Evolutionary conservation across 73 alveolate genomes (phyloP), one percentile per base, ranked within the genome.

Genomic region (Halteria grandinella): DNA sequence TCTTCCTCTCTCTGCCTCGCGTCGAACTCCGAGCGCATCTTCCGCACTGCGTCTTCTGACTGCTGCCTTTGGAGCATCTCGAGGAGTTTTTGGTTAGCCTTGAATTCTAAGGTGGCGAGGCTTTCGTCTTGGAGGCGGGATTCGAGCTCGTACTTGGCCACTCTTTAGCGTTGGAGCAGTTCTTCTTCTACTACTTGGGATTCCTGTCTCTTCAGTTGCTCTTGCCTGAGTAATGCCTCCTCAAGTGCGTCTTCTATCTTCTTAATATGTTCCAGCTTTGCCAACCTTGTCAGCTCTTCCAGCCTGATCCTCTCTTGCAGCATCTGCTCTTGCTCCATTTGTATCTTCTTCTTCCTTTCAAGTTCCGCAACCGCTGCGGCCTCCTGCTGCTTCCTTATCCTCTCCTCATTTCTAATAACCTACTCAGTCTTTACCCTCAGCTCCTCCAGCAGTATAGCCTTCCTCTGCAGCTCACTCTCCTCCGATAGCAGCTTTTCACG

Each of bases 211-310:
- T 69, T 75, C 12, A 72, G 64, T 15, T 36, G 45, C 44, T 83
- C 93, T 47, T 73, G 78, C 60, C 71, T 75, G 15, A 27, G 12
- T 25, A 85, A 33, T 1, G 86, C 62, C 0, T 36, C 11, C 58
- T 85, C 34, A 8, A 66, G 63, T 7, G 91, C 74, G 3, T 55
- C 83, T 29, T 81, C 90, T 6, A 82, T 40, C 29, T 33, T 34
- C 29, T 86, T 69, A 36, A 82, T 86, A 23, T 83, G 74, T n/a
- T 66, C 82, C 1, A 71, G 34, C 29, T 64, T 75, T 28, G 75
- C 64, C 27, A 64, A 17, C 33, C 89, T 50, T 8, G 88, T 79
- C 69, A 69, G 51, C 80, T 88, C 96, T 43, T 89, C 96, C 62
- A 79, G 51, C 48, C 87, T 77, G n/a, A 49, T 50, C 59, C 86